Evolutionary conservation across 1,284 basidiomycete genomes (phyloP), one percentile per base, ranked within the genome.

Genomic region (Boletus hoseneyae): DNA sequence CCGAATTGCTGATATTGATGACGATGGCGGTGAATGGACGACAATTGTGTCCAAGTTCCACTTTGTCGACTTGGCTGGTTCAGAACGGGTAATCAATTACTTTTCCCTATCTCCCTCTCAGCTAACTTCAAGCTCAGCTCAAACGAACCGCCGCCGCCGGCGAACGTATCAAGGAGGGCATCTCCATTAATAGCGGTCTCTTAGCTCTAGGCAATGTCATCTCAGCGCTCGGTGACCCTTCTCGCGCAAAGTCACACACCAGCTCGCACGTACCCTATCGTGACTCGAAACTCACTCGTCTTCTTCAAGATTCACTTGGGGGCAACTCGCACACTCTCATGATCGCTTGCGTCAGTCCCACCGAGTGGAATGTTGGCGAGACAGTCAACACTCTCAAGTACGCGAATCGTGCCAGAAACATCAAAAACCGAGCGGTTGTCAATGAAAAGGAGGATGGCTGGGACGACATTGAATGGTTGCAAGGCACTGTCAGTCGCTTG

Each of bases 321-420:
- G 96, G 96, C 34, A 99, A 98, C 69, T 90, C 96, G 1, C 90
- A 97, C 64, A 99, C 97, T 3, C 85, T 97, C 56, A 99, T 99
- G 97, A 94, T 99, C 58, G 96, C 96, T 10, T 99, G 97, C 69
- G 88, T 98, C 53, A 96, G 93, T 57, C 90, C 95, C 11, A 88
- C 89, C 1, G 97, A 99, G 70, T 96, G 85, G 82, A 99, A 99
- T 69, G 82, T 90, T 5, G 85, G 79, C 56, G 96, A 99, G 71
- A 98, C 97, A 0, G 77, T 97, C 59, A 97, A 97, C 68, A 99
- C 96, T 7, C 81, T 99, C 63, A 97, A 98, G 70, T 99, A 99
- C 65, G 97, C 97, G 34, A 96, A 97, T 58, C 89, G 97, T 25
- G 97, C 96, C 1, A 77, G 95, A 57, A 97, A 97, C 65, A 99